phyloP scores from a whole-genome alignment of 2,329 filamentous ascomycete species.

The Neofusicoccum parvum region DNA sequence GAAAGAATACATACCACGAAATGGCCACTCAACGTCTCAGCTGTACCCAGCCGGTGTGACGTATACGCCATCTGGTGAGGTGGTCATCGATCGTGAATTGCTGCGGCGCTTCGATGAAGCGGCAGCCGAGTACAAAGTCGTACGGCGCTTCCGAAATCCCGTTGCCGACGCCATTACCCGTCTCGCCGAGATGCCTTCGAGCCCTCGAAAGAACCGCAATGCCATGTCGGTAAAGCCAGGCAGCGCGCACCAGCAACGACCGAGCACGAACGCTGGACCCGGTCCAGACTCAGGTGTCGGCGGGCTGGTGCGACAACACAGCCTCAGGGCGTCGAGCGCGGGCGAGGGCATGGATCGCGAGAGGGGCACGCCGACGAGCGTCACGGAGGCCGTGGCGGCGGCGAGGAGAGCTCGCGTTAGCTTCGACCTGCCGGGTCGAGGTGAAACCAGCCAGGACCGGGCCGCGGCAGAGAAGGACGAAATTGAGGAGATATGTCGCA shows the following conservation, averaged over 20 bases:
- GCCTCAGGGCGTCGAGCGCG: conserved; percentile 26
- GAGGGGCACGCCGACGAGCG: conserved; percentile 30
- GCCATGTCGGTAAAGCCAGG: neutral
- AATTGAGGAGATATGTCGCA: conserved; percentile 42
- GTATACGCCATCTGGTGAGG: conserved; percentile 30
- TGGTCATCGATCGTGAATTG: conserved; percentile 62
- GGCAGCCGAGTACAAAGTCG: conserved; percentile 73
- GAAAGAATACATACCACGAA: conserved; percentile 45
- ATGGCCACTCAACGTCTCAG: conserved; percentile 33
- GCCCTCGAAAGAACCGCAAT: conserved; percentile 25
- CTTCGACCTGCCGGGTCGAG: conserved; percentile 17
- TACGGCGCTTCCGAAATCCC: conserved; percentile 71
- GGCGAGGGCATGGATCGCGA: conserved; percentile 25
- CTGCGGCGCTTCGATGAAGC: conserved; percentile 68
- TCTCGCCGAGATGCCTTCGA: conserved; percentile 55
- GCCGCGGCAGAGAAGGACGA: conserved; percentile 25
- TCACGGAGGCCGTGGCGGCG: conserved; percentile 29
- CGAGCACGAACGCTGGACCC: conserved; percentile 25
- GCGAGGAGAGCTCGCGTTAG: conserved; percentile 24
- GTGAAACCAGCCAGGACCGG: conserved; percentile 18
- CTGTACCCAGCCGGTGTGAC: conserved; percentile 4
- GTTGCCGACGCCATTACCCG: conserved; percentile 64
- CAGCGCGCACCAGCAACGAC: conserved; percentile 27
- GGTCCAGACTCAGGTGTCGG: conserved; percentile 10
- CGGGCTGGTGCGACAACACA: conserved; percentile 26